Percentiles rank a stretch among this genome's conserved stretches.
Evolutionary conservation across 1,284 basidiomycete genomes (phyloP).

Genomic region (Fomes fomentarius): DNA sequence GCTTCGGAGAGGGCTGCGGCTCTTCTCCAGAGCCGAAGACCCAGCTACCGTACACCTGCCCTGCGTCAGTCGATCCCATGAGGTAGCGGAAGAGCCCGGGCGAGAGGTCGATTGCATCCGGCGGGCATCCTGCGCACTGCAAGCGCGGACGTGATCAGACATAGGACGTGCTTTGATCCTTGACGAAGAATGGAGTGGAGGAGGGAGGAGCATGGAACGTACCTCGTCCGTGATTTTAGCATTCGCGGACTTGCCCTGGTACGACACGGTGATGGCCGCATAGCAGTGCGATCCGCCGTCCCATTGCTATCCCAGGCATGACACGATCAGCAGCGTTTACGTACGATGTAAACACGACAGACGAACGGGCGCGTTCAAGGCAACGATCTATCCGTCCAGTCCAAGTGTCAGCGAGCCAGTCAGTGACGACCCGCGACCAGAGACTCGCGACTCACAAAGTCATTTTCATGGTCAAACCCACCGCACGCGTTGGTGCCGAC

Average conservation of each 20-base stretch:
- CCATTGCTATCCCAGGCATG: neutral
- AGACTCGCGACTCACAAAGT: neutral
- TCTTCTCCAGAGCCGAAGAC: constrained; percentile 17
- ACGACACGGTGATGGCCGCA: constrained; percentile 2
- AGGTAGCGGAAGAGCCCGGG: constrained; percentile 36
- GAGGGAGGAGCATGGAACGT: neutral
- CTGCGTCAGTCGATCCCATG: constrained; percentile 34
- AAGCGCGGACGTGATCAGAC: too few species aligned
- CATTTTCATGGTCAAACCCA: neutral
- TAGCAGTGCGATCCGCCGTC: constrained; percentile 6
- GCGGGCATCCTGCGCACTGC: constrained; percentile 1
- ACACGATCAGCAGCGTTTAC: neutral
- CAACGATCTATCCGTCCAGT: constrained; percentile 1
- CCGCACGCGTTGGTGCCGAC: neutral
- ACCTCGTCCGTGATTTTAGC: constrained; percentile 11
- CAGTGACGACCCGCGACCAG: too few species aligned
- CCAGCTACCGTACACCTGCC: constrained; percentile 24
- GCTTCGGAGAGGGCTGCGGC: constrained; percentile 3
- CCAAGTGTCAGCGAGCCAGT: too few species aligned
- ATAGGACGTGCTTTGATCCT: too few species aligned
- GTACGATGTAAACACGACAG: neutral
- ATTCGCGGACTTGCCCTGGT: neutral
- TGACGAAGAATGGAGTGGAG: neutral
- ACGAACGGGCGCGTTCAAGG: neutral
- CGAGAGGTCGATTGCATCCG: constrained; percentile 1